Conservation (phyloP, 495 filamentous ascomycete genomes). For the Penicillium canariense region DNA sequence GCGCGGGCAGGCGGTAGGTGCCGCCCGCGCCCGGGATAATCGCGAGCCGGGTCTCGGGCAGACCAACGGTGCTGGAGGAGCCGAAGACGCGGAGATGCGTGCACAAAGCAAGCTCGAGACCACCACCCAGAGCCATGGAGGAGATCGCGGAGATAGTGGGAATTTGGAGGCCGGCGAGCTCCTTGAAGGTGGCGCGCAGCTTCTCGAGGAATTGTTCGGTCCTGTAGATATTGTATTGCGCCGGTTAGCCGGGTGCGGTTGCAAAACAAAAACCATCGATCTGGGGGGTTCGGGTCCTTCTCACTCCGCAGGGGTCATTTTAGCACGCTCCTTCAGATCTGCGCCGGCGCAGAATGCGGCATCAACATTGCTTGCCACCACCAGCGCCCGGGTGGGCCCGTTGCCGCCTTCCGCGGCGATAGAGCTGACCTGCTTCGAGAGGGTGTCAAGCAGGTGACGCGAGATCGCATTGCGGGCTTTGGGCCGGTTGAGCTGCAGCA, state of each 20-base stretch:
- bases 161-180: slow-evolving; percentile 68
- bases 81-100: slow-evolving; percentile 83
- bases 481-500: slow-evolving; percentile 84
- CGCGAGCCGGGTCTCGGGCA: slow-evolving; percentile 87
- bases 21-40: slow-evolving; percentile 96
- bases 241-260: neutral
- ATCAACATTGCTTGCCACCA: slow-evolving; percentile 76
- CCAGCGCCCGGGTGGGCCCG: slow-evolving; percentile 68
- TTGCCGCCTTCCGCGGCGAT: slow-evolving; percentile 65
- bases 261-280: neutral
- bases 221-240: slow-evolving; percentile 36
- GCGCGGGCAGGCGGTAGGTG: slow-evolving; percentile 73
- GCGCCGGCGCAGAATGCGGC: slow-evolving; percentile 89
- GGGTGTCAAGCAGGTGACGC: slow-evolving; percentile 63
- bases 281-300: slow-evolving; percentile 4
- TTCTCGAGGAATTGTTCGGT: slow-evolving; percentile 70
- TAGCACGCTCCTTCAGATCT: slow-evolving; percentile 82
- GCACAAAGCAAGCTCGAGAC: slow-evolving; percentile 83
- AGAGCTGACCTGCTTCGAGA: slow-evolving; percentile 65
- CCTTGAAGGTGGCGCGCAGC: slow-evolving; percentile 69
- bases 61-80: slow-evolving; percentile 67
- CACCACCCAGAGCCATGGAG: slow-evolving; percentile 82
- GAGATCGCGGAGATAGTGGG: slow-evolving; percentile 86
- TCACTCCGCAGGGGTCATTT: slow-evolving; percentile 69
- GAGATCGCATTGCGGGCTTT: slow-evolving; percentile 88